Evolutionary conservation across 1,284 basidiomycete genomes (phyloP).

Genomic region (Pterulicium gracile): DNA sequence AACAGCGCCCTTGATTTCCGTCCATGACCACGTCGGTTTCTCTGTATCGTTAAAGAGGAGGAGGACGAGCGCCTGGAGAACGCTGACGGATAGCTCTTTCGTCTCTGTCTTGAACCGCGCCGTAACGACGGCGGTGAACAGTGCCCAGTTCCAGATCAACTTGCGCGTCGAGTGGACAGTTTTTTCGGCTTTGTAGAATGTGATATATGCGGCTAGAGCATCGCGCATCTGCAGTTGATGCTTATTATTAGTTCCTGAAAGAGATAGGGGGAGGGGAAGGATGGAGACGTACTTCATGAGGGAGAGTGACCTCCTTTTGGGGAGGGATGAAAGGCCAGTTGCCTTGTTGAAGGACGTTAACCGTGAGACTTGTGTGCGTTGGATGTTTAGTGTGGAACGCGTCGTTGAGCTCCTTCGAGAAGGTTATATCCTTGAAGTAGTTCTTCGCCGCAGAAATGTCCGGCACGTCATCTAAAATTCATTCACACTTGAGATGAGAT

Average conservation of each 20-base stretch:
- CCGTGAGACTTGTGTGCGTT: constrained; percentile 35
- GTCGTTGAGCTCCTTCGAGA: constrained; percentile 59
- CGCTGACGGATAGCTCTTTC: constrained; percentile 86
- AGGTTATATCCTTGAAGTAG: constrained; percentile 81
- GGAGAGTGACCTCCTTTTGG: constrained; percentile 40
- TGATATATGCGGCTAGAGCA: constrained; percentile 49
- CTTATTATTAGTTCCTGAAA: not conserved
- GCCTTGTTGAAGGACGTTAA: constrained; percentile 66
- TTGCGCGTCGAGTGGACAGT: constrained; percentile 51
- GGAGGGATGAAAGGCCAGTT: constrained; percentile 60
- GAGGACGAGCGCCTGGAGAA: constrained; percentile 83
- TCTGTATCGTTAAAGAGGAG: constrained; percentile 79
- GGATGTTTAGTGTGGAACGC: constrained; percentile 40
- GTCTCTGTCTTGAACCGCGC: constrained; percentile 58
- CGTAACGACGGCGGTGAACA: constrained; percentile 68
- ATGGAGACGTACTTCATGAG: constrained; percentile 30
- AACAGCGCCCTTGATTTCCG: constrained; percentile 60
- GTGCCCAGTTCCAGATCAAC: constrained; percentile 75
- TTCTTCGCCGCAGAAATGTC: constrained; percentile 83
- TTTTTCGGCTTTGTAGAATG: constrained; percentile 60
- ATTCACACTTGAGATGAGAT: constrained; percentile 4
- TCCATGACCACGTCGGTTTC: constrained; percentile 41
- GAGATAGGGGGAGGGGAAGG: constrained; percentile 2
- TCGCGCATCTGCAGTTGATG: constrained; percentile 48
- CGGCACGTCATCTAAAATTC: constrained; percentile 64